Percentiles rank a stretch among this genome's conserved stretches.
Conservation (phyloP, 805 yeast genomes). For the Yarrowia bubula region DNA sequence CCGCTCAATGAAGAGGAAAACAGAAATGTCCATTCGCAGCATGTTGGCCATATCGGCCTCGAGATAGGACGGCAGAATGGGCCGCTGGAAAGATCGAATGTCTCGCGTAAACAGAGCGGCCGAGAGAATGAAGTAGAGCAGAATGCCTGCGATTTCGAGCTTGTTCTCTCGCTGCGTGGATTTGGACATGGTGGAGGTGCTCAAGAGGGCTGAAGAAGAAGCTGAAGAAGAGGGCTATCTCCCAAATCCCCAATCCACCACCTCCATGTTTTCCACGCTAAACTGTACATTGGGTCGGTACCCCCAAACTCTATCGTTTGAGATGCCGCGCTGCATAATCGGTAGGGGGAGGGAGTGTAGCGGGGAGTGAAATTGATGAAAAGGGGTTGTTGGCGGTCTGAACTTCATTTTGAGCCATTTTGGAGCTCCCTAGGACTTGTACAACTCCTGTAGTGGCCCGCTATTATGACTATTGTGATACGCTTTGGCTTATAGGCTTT, state of each 20-base stretch:
- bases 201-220: background rate
- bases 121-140: slow-evolving; percentile 16
- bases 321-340: slow-evolving; percentile 20
- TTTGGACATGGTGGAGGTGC: background rate
- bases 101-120: slow-evolving; percentile 18
- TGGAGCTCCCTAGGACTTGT: no score
- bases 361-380: no score
- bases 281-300: background rate
- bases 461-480: no score
- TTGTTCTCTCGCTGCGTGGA: background rate
- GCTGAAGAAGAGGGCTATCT: background rate
- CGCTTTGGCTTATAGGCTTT: no score
- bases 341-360: background rate
- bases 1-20: slow-evolving; percentile 6
- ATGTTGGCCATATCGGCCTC: background rate
- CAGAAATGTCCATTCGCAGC: background rate
- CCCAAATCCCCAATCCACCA: background rate
- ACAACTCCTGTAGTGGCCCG: no score
- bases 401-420: no score
- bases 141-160: slow-evolving; percentile 5
- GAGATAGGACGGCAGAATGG: background rate
- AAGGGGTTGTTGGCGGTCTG: no score
- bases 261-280: background rate
- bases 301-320: background rate
- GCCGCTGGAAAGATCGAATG: slow-evolving; percentile 3